phyloP scores from a whole-genome alignment of 768 basidiomycete genomes.

The Boletus reticulatus region DNA sequence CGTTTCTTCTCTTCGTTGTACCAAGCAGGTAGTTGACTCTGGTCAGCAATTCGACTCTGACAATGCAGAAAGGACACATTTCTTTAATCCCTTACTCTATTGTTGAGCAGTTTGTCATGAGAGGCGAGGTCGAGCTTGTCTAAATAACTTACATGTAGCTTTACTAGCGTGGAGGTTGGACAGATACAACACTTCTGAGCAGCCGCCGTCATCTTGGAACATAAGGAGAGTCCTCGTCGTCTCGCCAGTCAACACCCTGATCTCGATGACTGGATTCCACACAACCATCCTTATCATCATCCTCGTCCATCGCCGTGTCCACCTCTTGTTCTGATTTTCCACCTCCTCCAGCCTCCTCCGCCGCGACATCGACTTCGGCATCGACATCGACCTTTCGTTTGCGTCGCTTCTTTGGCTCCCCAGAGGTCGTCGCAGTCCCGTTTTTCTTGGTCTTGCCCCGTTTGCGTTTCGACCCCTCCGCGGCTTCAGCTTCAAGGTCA shows the following conservation, averaged over 20 bases:
- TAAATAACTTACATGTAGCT: conserved; percentile 35
- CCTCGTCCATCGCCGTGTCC: conserved; percentile 37
- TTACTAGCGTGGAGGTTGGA: conserved; percentile 3
- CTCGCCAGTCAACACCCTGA: conserved; percentile 44
- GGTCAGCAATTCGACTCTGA: conserved; percentile 63
- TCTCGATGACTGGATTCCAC: conserved; percentile 39
- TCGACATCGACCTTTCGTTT: conserved; percentile 44
- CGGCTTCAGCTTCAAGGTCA: conserved; percentile 61
- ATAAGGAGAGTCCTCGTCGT: conserved; percentile 42
- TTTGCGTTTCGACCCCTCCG: conserved; percentile 56
- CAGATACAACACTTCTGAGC: conserved; percentile 6
- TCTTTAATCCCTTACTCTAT: conserved; percentile 75
- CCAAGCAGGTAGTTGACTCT: not conserved
- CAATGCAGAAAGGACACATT: conserved; percentile 80
- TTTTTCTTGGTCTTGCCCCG: conserved; percentile 52
- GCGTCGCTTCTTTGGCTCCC: conserved; percentile 46
- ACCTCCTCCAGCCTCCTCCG: conserved; percentile 34
- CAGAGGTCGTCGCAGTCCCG: conserved; percentile 31
- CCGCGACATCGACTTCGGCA: conserved; percentile 33
- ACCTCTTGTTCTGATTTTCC: conserved; percentile 39
- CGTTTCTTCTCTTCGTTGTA: not conserved
- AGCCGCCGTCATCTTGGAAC: conserved; percentile 33
- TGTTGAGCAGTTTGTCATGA: conserved; percentile 68
- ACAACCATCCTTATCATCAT: conserved; percentile 42
- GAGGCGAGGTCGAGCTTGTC: conserved; percentile 77